Base-by-base conservation (phyloP, 148 eudicot genomes). In the Rhododendron griersonianum region DNA sequence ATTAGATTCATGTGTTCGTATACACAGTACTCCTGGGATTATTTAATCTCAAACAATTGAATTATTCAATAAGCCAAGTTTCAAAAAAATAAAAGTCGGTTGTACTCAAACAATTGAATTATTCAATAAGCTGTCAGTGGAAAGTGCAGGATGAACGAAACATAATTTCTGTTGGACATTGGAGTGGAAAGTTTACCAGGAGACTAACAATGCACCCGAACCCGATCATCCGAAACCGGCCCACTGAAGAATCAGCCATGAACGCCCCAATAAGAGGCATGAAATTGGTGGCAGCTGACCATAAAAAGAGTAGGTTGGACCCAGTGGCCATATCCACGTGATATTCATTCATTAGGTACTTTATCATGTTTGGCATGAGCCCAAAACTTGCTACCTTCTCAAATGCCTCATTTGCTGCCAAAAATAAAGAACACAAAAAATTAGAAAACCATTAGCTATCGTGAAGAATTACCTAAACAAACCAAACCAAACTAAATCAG, bases 321-420 rank as follows among this genome's bases (percentile, higher is more conserved):
- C 90, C 94, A 53, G 80, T 87, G n/a, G 91, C 85, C 87, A 92
- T 83, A 44, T 86, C 84, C 93, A 93, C 74, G 18, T 89, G 87
- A 77, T 93, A 93, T 45, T 85, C 90, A 28, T 37, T 83, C 93
- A 91, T 89, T 81, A 93, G 71, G 79, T 93, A 93, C 13, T 90
- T 21, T 78, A 91, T 90, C 94, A 93, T 93, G 86, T 93, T 93
- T n/a, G 96, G 92, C 28, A 73, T 37, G 19, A 92, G 35, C 77
- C 96, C 96, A 85, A 11, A 86, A 84, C 88, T 91, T 35, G 95
- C 93, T 74, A 91, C 91, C 75, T 86, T 94, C 88, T 91, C 95
- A 80, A 92, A 87, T n/a, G 89, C 89, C 74, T 88, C 94, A 81
- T 88, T 91, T 83, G 85, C 95, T 94, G 91, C 18, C 69, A 83